Conservation (phyloP, 257 asterid genomes). For the Anisodus tanguticus region DNA sequence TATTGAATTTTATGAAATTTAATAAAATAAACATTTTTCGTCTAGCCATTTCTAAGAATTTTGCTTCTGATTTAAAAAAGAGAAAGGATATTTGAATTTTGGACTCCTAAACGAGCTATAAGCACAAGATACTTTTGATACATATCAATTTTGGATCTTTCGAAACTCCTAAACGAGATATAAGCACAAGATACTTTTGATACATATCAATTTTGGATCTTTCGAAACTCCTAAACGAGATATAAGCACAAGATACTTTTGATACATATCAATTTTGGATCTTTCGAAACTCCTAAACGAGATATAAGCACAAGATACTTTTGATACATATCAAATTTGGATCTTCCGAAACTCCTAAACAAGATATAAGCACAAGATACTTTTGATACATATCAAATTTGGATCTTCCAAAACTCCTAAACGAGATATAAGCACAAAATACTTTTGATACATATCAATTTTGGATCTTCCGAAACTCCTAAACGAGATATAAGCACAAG, state of each 20-base stretch:
- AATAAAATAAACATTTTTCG: not conserved
- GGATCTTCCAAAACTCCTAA: too few species aligned
- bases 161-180: too few species aligned
- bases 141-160: not conserved
- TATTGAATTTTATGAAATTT: not conserved
- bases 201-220: not conserved
- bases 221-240: too few species aligned
- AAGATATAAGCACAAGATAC: not conserved
- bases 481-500: too few species aligned
- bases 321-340: not conserved
- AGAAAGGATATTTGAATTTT: not conserved
- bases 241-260: not conserved
- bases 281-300: too few species aligned
- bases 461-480: too few species aligned
- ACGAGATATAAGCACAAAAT: too few species aligned
- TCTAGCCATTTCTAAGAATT: not conserved
- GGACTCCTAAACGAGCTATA: not conserved
- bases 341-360: not conserved
- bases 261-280: not conserved
- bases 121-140: too few species aligned
- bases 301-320: not conserved
- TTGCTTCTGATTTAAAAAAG: not conserved
- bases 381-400: not conserved
- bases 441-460: too few species aligned
- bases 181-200: not conserved